These are phyloP conservation scores for Hymenochaete sp. DNA, from an alignment of 1,284 basidiomycete genomes.

Conservation along the genomic window DNA sequence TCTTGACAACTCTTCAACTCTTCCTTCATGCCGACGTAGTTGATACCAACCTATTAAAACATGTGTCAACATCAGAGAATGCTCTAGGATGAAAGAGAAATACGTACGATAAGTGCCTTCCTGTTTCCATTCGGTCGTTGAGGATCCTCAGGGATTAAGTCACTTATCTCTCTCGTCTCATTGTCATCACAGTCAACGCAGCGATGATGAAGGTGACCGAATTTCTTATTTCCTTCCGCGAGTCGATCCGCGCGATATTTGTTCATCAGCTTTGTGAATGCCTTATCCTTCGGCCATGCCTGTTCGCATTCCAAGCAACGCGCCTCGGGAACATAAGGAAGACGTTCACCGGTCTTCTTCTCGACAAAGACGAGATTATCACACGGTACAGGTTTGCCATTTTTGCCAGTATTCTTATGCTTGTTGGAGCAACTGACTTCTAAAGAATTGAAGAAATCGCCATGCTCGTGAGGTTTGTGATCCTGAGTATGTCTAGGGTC, in stretches of 20 bases:
- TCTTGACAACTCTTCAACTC: conserved; percentile 47
- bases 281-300: not conserved
- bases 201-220: not conserved
- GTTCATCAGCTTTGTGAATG: not conserved
- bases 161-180: not conserved
- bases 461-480: too few relatives aligned
- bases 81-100: not conserved
- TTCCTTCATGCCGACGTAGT: conserved; percentile 60
- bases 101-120: conserved; percentile 68
- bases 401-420: too few relatives aligned
- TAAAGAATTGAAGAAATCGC: not conserved
- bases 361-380: too few relatives aligned
- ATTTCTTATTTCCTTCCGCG: not conserved
- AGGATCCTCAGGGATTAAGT: not conserved
- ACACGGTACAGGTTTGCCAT: too few relatives aligned
- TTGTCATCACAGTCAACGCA: not conserved
- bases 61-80: not conserved
- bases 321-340: too few relatives aligned
- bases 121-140: conserved; percentile 35
- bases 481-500: too few relatives aligned
- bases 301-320: too few relatives aligned
- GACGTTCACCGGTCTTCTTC: too few relatives aligned
- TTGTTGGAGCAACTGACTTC: not conserved
- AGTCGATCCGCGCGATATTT: not conserved
- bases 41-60: conserved; percentile 64